A percentile compares a stretch with the other conserved stretches of the same genome.
phyloP scores from a whole-genome alignment of 23 red algal genomes.

The Gracilaria vermiculophylla region DNA sequence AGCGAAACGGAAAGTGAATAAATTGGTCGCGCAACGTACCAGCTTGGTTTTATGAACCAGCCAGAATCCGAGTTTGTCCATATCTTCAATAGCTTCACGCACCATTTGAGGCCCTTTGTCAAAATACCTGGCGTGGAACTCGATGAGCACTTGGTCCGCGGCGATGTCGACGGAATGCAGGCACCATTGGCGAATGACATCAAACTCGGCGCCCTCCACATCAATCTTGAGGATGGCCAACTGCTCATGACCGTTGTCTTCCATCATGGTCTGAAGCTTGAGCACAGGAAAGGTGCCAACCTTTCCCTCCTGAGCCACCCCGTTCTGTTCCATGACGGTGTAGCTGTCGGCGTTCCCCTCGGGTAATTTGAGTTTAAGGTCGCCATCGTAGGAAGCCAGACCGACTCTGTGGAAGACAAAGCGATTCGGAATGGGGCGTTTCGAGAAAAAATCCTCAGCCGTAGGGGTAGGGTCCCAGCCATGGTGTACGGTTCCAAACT shows the following conservation, averaged over 20 bases:
- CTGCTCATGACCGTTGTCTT: neutral
- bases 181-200: conserved; percentile 39
- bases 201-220: conserved; percentile 73
- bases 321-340: conserved; percentile 44
- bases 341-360: conserved; percentile 61
- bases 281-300: conserved; percentile 43
- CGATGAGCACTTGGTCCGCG: conserved; percentile 72
- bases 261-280: conserved; percentile 45
- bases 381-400: conserved; percentile 47
- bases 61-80: neutral
- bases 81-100: neutral
- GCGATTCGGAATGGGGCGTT: neutral
- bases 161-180: neutral
- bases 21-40: neutral
- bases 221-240: conserved; percentile 73
- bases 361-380: conserved; percentile 54
- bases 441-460: conserved; percentile 35
- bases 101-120: neutral
- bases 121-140: conserved; percentile 73
- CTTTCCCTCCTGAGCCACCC: conserved; percentile 21
- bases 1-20: no score
- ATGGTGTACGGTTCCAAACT: conserved; percentile 51
- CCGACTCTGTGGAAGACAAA: conserved; percentile 68
- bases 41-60: conserved; percentile 26
- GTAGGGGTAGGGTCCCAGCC: conserved; percentile 73